Percentiles rank a stretch among this genome's conserved stretches.
These are phyloP conservation scores for Scopulariopsis brevicaulis DNA, from an alignment of 2,329 filamentous ascomycete genomes.

Conservation along the genomic window DNA sequence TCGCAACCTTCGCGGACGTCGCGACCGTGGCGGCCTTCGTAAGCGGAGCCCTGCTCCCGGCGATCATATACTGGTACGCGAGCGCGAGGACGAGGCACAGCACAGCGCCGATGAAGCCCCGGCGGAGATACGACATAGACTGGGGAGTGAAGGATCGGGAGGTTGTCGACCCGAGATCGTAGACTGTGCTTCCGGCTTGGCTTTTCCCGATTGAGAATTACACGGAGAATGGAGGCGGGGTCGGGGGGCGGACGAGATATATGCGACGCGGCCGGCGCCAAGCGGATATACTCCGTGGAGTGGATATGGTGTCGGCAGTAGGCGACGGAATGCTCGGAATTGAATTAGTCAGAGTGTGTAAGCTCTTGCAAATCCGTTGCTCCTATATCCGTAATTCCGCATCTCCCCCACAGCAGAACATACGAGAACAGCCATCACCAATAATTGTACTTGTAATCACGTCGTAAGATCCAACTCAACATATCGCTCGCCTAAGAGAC, in stretches of 20 bases:
- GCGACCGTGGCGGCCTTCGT: background rate
- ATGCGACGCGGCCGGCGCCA: background rate
- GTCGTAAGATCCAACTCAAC: background rate
- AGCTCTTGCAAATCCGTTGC: background rate
- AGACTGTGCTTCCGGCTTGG: background rate
- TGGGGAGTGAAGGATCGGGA: background rate
- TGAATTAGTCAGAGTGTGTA: background rate
- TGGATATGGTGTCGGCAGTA: background rate
- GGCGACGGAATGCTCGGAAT: background rate
- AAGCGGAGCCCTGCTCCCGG: background rate
- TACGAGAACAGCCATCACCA: background rate
- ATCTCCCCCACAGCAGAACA: background rate
- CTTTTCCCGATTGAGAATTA: background rate
- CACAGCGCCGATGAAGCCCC: slow-evolving; percentile 1
- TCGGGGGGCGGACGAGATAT: background rate
- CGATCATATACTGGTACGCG: background rate
- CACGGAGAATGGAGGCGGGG: background rate
- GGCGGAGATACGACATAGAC: slow-evolving; percentile 3
- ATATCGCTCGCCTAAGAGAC: background rate
- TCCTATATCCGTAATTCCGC: background rate
- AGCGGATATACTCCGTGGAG: background rate
- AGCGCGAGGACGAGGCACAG: slow-evolving; percentile 1
- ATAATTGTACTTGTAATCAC: background rate
- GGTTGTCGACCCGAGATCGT: background rate
- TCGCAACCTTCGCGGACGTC: slow-evolving; percentile 2